phyloP scores from a whole-genome alignment of 1,284 basidiomycete species.

The Vanrija pseudolonga region DNA sequence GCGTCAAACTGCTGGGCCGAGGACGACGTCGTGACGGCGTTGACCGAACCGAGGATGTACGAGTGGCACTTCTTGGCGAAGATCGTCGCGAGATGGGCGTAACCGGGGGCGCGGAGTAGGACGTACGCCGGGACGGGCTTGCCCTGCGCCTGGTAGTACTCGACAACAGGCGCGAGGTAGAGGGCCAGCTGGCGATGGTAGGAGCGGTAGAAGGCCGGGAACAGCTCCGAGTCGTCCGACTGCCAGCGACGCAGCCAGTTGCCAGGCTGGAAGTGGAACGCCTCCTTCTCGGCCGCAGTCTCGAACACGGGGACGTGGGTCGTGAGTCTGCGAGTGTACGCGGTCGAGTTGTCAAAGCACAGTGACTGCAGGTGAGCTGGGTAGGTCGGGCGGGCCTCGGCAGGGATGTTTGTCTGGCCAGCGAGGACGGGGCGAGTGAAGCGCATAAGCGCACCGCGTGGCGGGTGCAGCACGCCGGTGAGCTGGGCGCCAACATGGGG shows the following conservation, averaged over 20 bases:
- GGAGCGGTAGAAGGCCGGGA: conserved; percentile 55
- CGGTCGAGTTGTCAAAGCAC: conserved; percentile 42
- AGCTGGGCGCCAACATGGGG: conserved; percentile 54
- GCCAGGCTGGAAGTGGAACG: conserved; percentile 49
- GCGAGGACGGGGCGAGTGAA: conserved; percentile 36
- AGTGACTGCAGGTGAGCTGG: conserved; percentile 42
- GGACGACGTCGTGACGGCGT: conserved; percentile 50
- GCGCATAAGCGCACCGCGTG: conserved; percentile 49
- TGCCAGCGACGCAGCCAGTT: conserved; percentile 52
- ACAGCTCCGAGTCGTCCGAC: conserved; percentile 54
- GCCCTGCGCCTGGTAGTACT: conserved; percentile 36
- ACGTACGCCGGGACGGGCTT: conserved; percentile 39
- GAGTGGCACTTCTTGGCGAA: conserved; percentile 51
- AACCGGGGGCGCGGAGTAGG: conserved; percentile 52
- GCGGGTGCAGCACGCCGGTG: conserved; percentile 51
- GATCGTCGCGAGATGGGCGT: conserved; percentile 49
- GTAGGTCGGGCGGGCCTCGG: conserved; percentile 29
- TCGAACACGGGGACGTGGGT: conserved; percentile 31
- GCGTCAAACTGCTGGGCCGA: conserved; percentile 50
- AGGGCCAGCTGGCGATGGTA: conserved; percentile 53
- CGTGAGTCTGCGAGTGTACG: conserved; percentile 43
- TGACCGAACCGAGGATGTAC: conserved; percentile 51
- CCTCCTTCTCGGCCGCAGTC: conserved; percentile 42
- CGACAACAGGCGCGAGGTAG: conserved; percentile 47
- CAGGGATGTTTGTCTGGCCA: conserved; percentile 20